phyloP scores from a whole-genome alignment of 106 monocot species.

The Acorus gramineus region DNA sequence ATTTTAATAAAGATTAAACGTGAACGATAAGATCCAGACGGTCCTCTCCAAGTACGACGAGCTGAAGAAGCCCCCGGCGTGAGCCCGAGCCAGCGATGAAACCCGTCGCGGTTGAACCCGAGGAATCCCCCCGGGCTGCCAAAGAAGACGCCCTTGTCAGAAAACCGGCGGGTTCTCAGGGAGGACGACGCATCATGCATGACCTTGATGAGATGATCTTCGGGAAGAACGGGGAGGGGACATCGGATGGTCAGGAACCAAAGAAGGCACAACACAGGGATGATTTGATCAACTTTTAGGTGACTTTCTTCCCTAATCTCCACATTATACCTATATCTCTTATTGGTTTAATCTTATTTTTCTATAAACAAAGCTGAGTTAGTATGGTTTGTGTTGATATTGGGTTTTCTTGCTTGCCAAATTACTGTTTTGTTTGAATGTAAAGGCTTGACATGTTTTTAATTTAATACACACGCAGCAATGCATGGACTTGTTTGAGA shows the following conservation, averaged over 20 bases:
- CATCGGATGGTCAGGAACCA: constrained; percentile 27
- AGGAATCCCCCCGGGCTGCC: constrained; percentile 37
- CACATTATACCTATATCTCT: constrained; percentile 13
- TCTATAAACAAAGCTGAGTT: too few species aligned
- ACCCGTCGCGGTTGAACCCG: constrained; percentile 68
- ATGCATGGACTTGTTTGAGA: too few species aligned
- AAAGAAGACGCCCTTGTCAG: constrained; percentile 47
- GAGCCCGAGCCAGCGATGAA: constrained; percentile 79
- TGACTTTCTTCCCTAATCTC: constrained; percentile 51
- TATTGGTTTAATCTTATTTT: too few species aligned
- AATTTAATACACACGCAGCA: too few species aligned
- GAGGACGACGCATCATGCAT: constrained; percentile 48
- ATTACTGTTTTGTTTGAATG: too few species aligned
- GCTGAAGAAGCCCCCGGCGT: constrained; percentile 43
- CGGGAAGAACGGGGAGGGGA: constrained; percentile 39
- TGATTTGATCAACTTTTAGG: constrained; percentile 49
- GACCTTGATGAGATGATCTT: constrained; percentile 93
- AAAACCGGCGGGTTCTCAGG: constrained; percentile 35
- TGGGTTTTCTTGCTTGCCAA: too few species aligned
- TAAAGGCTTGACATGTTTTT: too few species aligned
- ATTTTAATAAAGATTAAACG: too few species aligned
- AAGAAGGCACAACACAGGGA: constrained; percentile 39
- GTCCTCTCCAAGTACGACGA: constrained; percentile 27
- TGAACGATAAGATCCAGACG: constrained; percentile 44
- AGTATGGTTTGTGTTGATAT: too few species aligned